phyloP scores from a whole-genome alignment of 1,139 yeast genomes.

The Debaryomyces robertsiae region DNA sequence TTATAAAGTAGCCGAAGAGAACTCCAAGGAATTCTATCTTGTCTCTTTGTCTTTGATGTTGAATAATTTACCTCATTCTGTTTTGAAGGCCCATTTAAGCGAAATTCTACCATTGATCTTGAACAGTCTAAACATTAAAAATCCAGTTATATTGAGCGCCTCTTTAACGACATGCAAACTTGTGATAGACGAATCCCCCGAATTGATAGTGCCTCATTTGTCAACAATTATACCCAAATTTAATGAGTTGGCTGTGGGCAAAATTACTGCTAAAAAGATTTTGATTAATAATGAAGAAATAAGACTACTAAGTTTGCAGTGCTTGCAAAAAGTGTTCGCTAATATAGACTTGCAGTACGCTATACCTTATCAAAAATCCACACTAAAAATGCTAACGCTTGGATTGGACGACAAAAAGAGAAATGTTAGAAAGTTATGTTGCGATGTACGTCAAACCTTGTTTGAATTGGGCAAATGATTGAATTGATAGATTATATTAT shows the following conservation, averaged over 20 bases:
- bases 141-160: conserved; percentile 56
- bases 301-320: conserved; percentile 57
- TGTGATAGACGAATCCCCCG: conserved; percentile 54
- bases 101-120: conserved; percentile 70
- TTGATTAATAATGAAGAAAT: conserved; percentile 43
- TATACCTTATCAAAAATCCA: conserved; percentile 52
- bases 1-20: conserved; percentile 22
- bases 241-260: conserved; percentile 34
- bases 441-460: conserved; percentile 76
- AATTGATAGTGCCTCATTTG: conserved; percentile 54
- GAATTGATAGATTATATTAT: conserved; percentile 5
- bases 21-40: conserved; percentile 46
- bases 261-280: conserved; percentile 24
- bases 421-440: conserved; percentile 70
- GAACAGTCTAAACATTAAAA: conserved; percentile 57
- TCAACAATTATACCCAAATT: conserved; percentile 60
- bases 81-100: conserved; percentile 62
- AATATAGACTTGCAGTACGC: conserved; percentile 42
- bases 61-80: conserved; percentile 61
- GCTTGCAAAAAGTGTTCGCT: conserved; percentile 52
- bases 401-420: conserved; percentile 78
- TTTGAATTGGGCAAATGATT: conserved; percentile 50
- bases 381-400: conserved; percentile 50
- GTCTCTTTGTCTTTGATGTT: conserved; percentile 68
- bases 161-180: conserved; percentile 57